Evolutionary conservation across 1,284 basidiomycete species (phyloP).

Genomic region (Leccinum cinnamomeum): DNA sequence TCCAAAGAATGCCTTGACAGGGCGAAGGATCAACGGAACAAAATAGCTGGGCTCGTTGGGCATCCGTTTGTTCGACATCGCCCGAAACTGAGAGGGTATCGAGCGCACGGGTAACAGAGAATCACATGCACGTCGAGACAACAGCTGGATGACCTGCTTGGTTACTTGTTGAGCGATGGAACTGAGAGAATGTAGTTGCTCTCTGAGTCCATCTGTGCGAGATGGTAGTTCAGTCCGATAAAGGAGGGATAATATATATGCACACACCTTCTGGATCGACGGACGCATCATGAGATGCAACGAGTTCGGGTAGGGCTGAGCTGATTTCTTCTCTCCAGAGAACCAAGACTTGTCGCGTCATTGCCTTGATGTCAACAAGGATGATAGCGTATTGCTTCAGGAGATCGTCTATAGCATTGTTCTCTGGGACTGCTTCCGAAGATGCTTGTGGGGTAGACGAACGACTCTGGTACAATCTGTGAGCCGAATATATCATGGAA

Average conservation of each 20-base stretch:
- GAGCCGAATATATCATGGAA: neutral
- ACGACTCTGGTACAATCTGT: conserved; percentile 35
- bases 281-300: conserved; percentile 38
- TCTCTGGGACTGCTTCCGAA: conserved; percentile 53
- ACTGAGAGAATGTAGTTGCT: conserved; percentile 48
- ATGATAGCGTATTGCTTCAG: conserved; percentile 62
- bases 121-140: conserved; percentile 80
- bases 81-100: conserved; percentile 84
- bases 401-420: conserved; percentile 57
- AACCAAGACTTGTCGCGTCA: conserved; percentile 50
- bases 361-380: conserved; percentile 61
- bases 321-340: conserved; percentile 71
- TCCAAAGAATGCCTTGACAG: conserved; percentile 78
- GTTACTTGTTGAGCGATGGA: conserved; percentile 56
- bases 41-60: conserved; percentile 84
- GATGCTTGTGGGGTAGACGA: conserved; percentile 51
- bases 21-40: conserved; percentile 76
- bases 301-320: conserved; percentile 49
- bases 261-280: conserved; percentile 52
- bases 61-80: conserved; percentile 70
- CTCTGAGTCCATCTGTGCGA: conserved; percentile 56
- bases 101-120: conserved; percentile 85
- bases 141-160: conserved; percentile 66
- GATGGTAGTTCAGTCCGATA: neutral
- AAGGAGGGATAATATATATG: neutral